phyloP scores from a whole-genome alignment of 2,329 filamentous ascomycete genomes.

The Leptographium radiaticola region DNA sequence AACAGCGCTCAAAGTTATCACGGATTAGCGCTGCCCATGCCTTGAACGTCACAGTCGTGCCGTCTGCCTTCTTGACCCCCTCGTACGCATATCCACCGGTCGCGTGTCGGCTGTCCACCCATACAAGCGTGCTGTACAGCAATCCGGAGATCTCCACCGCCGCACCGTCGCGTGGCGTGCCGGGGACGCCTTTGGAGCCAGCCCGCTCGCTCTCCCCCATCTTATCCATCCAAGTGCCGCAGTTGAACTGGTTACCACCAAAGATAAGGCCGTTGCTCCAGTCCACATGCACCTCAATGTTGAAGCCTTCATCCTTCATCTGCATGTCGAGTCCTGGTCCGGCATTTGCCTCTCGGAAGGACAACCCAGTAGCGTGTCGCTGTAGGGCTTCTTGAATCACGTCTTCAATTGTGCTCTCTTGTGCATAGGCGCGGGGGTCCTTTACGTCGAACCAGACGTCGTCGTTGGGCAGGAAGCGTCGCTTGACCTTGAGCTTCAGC shows the following conservation, averaged over 20 bases:
- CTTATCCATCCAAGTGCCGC: slow-evolving; percentile 99
- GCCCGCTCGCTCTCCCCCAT: slow-evolving; percentile 97
- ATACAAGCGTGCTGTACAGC: slow-evolving; percentile 75
- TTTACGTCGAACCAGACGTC: slow-evolving; percentile 84
- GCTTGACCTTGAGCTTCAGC: slow-evolving; percentile 62
- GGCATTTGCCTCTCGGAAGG: slow-evolving; percentile 89
- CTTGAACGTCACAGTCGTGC: slow-evolving; percentile 49
- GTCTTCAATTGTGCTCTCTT: slow-evolving; percentile 71
- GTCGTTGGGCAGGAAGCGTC: slow-evolving; percentile 87
- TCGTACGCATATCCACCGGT: slow-evolving; percentile 59
- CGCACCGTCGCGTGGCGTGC: slow-evolving; percentile 91
- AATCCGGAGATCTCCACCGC: slow-evolving; percentile 92
- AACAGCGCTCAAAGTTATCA: slow-evolving; percentile 80
- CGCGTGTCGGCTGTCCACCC: slow-evolving; percentile 57
- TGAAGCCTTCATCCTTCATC: slow-evolving; percentile 86
- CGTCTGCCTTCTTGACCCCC: slow-evolving; percentile 55
- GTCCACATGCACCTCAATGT: slow-evolving; percentile 81
- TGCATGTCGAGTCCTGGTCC: slow-evolving; percentile 79
- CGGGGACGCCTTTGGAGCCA: slow-evolving; percentile 82
- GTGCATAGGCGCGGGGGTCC: slow-evolving; percentile 75
- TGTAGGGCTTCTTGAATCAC: slow-evolving; percentile 89
- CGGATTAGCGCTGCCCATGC: slow-evolving; percentile 75
- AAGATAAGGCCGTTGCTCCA: slow-evolving; percentile 87
- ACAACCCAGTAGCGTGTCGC: slow-evolving; percentile 78
- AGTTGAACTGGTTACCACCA: slow-evolving; percentile 88